These are phyloP conservation scores for Yamagishiella unicocca DNA, from an alignment of 139 green algal species.

Conservation along the genomic window DNA sequence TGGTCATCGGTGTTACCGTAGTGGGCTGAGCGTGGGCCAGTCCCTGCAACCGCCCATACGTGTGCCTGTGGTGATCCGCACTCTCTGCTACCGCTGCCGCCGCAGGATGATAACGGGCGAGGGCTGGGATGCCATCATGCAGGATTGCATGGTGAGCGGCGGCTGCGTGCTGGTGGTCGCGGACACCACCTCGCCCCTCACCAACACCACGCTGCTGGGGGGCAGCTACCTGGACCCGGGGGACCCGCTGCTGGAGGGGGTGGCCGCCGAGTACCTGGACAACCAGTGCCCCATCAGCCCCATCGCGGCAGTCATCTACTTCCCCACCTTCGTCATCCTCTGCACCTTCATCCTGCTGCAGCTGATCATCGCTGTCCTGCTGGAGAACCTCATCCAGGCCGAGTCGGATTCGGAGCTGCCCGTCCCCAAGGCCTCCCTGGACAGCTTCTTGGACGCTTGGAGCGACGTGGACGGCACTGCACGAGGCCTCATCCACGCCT, in stretches of 20 bases:
- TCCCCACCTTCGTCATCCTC: constrained; percentile 29
- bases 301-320: constrained; percentile 24
- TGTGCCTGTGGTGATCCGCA: not conserved
- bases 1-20: too few relatives aligned
- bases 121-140: constrained; percentile 78
- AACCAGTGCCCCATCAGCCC: constrained; percentile 3
- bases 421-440: not conserved
- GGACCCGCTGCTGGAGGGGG: not conserved
- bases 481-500: not conserved
- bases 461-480: not conserved
- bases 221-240: constrained; percentile 11
- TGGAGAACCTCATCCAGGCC: constrained; percentile 29
- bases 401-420: constrained; percentile 28
- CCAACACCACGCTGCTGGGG: not conserved
- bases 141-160: constrained; percentile 62
- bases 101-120: constrained; percentile 73
- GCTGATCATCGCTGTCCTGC: constrained; percentile 20
- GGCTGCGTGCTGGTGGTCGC: constrained; percentile 12
- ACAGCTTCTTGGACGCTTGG: constrained; percentile 10
- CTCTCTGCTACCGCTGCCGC: not conserved
- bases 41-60: too few relatives aligned
- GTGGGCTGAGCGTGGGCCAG: too few relatives aligned
- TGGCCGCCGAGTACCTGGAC: not conserved
- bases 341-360: constrained; percentile 42
- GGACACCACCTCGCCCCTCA: not conserved